These are phyloP conservation scores for Quercus robur DNA, from an alignment of 306 rosid species.

Conservation along the genomic window DNA sequence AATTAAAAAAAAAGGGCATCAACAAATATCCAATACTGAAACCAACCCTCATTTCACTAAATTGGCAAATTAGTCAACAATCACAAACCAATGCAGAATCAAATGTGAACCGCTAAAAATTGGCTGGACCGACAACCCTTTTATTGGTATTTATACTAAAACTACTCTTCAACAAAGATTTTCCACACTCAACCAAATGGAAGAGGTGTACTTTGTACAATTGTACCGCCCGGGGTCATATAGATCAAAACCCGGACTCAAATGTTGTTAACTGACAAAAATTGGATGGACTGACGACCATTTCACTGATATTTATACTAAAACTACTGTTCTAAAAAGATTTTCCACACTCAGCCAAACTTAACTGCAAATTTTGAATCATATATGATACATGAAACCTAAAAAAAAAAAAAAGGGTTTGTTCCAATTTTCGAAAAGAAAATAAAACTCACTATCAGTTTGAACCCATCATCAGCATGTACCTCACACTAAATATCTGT, in stretches of 20 bases:
- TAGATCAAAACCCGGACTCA: too few relatives aligned
- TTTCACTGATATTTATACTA: too few relatives aligned
- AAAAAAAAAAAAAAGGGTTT: neutral
- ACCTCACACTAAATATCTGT: neutral
- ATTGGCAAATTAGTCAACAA: neutral
- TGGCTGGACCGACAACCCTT: neutral
- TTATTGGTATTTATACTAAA: too few relatives aligned
- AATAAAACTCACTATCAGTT: neutral
- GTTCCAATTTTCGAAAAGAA: neutral
- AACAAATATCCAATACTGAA: neutral
- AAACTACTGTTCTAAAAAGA: too few relatives aligned
- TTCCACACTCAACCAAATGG: neutral
- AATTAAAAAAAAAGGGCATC: too few relatives aligned
- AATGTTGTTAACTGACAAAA: too few relatives aligned
- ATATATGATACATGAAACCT: too few relatives aligned
- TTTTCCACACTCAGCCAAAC: neutral
- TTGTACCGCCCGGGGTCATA: too few relatives aligned
- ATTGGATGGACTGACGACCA: too few relatives aligned
- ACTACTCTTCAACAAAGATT: neutral
- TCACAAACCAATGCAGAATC: neutral
- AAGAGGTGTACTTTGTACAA: too few relatives aligned
- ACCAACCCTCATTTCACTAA: neutral
- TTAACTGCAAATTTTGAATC: neutral
- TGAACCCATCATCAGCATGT: neutral
- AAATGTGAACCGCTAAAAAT: neutral